Evolutionary conservation across 345 rosid genomes (phyloP), one percentile per base, ranked within the genome.

Genomic region (Leavenworthia alabamica): DNA sequence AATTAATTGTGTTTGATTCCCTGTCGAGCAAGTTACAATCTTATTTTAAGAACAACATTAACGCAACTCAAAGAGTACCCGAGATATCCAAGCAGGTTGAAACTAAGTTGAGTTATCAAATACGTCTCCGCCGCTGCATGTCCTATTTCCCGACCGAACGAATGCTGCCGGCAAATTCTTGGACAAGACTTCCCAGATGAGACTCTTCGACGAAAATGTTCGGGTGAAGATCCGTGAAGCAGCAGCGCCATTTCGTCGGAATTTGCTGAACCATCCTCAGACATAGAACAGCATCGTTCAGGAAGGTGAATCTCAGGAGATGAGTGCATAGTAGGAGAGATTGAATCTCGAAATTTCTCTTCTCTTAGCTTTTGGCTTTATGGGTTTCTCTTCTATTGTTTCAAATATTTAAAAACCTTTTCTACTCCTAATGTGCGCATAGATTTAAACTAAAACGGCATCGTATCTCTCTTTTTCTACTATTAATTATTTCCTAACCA

Each of bases 51-150:
- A n/a, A n/a, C n/a, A n/a, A n/a, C n/a, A n/a, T n/a, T n/a, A n/a
- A n/a, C n/a, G n/a, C n/a, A n/a, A n/a, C n/a, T n/a, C n/a, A n/a
- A n/a, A n/a, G n/a, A n/a, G n/a, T 89, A 93, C 97, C 97, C 97
- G 42, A 93, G 89, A 68, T 73, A 89, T 23, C 80, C 68, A 42
- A 89, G 83, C 45, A 93, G 97, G 68, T 77, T 84, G 75, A 89
- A 74, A 72, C 62, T 66, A 56, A 93, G 91, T 42, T 84, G 66
- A 31, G 97, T 83, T 14, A 89, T 11, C 13, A 93, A 48, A 51
- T 78, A 87, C 17, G 90, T 89, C 75, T 93, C 94, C 7, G 91
- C 81, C 6, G 96, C 90, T 4, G 88, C 96, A 56, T 81, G 96
- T 5, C 82, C 86, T 24, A 86, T 67, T 1, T 89, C 94, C 19